Evolutionary conservation across 768 basidiomycete genomes (phyloP), one percentile per base, ranked within the genome.

Genomic region (Pholiota conissans): DNA sequence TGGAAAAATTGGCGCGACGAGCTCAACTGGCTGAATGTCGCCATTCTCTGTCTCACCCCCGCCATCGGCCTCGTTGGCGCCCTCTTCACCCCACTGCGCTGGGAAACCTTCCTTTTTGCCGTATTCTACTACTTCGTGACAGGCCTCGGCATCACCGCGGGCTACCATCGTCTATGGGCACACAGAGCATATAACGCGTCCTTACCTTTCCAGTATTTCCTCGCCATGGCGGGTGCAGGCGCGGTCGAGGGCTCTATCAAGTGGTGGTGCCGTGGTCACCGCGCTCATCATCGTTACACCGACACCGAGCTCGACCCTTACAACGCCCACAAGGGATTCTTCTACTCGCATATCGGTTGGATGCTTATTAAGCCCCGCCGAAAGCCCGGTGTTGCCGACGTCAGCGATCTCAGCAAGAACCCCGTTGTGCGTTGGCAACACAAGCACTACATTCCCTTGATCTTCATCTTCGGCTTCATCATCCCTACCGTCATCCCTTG

Each of bases 181-280:
- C 97, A 99, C 69, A 86, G 97, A 56, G 82, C 92, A 0, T 99
- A 96, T 73, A 98, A 97, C 69, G 97, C 96, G 34, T 87, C 90
- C 3, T 80, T 81, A 58, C 88, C 91, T 14, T 76, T 98, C 11
- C 89, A 98, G 70, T 97, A 93, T 68, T 75, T 84, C 61, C 84
- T 98, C 48, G 92, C 95, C 24, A 66, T 90, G 18, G 82, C 86
- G 9, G 97, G 96, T 49, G 88, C 93, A 1, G 96, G 97, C 48
- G 95, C 96, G 4, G 90, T 96, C 47, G 85, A 99, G 69, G 96
- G 96, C 8, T 97, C 95, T 20, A 96, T 99, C 77, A 91, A 93
- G 72, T 98, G 97, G 97, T 98, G 97, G 97, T 89, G 89, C 20
- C 85, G 97, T 52, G 95, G 95, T 48, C 97, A 99, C 79, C 91